Conservation (phyloP, 129 eudicot genomes). For the Centrapalus pauciflorus region DNA sequence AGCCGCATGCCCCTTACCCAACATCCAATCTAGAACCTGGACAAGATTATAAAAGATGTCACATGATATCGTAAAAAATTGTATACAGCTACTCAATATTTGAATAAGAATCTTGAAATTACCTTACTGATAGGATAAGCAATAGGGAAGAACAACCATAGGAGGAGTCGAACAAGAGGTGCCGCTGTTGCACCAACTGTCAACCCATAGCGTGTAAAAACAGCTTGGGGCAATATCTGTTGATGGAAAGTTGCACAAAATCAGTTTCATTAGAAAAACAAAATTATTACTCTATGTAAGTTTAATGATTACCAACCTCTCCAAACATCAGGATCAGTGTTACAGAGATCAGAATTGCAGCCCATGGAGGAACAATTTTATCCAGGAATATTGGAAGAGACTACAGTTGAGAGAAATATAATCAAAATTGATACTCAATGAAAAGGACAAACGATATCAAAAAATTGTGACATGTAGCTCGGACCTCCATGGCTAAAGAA, state of each 20-base stretch:
- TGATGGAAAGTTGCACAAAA: background rate
- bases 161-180: conserved; percentile 80
- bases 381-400: conserved; percentile 95
- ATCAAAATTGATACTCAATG: background rate
- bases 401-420: conserved; percentile 26
- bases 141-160: conserved; percentile 80
- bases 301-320: conserved; percentile 47
- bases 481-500: conserved; percentile 95
- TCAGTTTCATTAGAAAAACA: background rate
- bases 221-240: conserved; percentile 95
- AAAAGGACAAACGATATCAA: background rate
- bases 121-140: conserved; percentile 99
- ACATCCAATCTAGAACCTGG: conserved; percentile 93
- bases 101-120: background rate
- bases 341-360: conserved; percentile 85
- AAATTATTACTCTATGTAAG: background rate
- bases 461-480: conserved; percentile 18
- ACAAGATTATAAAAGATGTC: conserved; percentile 2
- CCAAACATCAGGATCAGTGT: conserved; percentile 97
- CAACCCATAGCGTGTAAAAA: conserved; percentile 92
- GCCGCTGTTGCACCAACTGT: conserved; percentile 91
- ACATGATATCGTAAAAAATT: background rate
- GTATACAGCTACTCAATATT: background rate
- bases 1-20: conserved; percentile 93
- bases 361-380: conserved; percentile 98